phyloP scores from a whole-genome alignment of 768 basidiomycete species.

The Boletus rubropictus region DNA sequence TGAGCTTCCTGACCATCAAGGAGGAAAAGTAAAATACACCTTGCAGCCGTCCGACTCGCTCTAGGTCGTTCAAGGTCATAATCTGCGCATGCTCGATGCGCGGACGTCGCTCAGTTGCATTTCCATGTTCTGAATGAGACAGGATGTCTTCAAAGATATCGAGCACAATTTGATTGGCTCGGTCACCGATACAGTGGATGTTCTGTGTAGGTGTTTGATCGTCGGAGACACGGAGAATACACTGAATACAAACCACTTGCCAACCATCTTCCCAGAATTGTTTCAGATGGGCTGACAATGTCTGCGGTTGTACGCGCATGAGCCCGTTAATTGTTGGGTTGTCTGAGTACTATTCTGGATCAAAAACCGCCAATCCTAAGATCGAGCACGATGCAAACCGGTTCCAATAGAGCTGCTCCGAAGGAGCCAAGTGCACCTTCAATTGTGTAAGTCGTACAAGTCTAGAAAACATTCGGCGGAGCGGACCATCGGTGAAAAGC shows the following conservation, averaged over 20 bases:
- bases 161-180: constrained; percentile 76
- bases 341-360: constrained; percentile 55
- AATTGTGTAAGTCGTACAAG: constrained; percentile 3
- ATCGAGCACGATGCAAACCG: constrained; percentile 27
- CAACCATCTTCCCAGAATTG: constrained; percentile 69
- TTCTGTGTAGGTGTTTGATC: constrained; percentile 47
- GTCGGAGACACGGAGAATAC: background rate
- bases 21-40: constrained; percentile 38
- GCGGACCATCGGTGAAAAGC: constrained; percentile 66
- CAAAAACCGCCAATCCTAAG: background rate
- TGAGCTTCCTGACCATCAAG: background rate
- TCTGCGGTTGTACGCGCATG: constrained; percentile 53
- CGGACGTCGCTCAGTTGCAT: constrained; percentile 49
- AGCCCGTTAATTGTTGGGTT: constrained; percentile 66
- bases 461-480: background rate
- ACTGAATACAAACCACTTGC: constrained; percentile 63
- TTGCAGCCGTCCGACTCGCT: constrained; percentile 64
- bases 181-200: constrained; percentile 84
- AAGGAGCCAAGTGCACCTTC: constrained; percentile 84
- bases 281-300: constrained; percentile 48
- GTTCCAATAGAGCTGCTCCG: constrained; percentile 83
- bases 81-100: constrained; percentile 95
- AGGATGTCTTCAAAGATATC: constrained; percentile 75
- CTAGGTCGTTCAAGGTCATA: constrained; percentile 62
- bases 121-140: constrained; percentile 15